Evolutionary conservation across 2,329 filamentous ascomycete genomes (phyloP).

Genomic region (Alternaria brassicae): DNA sequence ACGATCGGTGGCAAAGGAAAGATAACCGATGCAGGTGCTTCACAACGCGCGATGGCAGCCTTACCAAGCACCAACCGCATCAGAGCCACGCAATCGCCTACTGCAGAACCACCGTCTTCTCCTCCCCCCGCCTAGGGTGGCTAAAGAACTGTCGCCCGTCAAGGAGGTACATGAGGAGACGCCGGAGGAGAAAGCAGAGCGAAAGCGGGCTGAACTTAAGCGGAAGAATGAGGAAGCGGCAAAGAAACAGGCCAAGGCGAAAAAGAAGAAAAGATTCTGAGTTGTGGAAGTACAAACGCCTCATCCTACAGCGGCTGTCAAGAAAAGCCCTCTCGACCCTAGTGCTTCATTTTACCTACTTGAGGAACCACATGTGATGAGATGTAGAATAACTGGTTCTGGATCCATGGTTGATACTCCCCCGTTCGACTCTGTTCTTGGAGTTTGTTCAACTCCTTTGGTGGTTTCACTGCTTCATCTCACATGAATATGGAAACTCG

Average conservation of each 20-base stretch:
- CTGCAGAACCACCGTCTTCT: constrained; percentile 15
- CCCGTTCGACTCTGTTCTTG: neutral
- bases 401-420: neutral
- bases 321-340: no score
- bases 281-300: neutral
- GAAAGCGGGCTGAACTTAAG: constrained; percentile 64
- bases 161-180: constrained; percentile 44
- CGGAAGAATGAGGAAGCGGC: constrained; percentile 59
- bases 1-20: constrained; percentile 45
- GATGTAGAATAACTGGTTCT: no score
- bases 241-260: constrained; percentile 58
- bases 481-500: neutral
- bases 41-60: constrained; percentile 2
- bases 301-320: neutral
- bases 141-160: constrained; percentile 17
- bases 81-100: constrained; percentile 16
- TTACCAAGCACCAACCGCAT: constrained; percentile 11
- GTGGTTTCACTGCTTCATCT: neutral
- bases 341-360: neutral
- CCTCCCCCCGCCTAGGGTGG: constrained; percentile 3
- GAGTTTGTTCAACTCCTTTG: neutral
- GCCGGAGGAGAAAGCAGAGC: constrained; percentile 61
- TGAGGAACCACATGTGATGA: neutral
- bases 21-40: constrained; percentile 6
- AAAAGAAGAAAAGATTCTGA: constrained; percentile 47